Conservation (phyloP, 2,329 filamentous ascomycete genomes). For the Cladosporium sp. region DNA sequence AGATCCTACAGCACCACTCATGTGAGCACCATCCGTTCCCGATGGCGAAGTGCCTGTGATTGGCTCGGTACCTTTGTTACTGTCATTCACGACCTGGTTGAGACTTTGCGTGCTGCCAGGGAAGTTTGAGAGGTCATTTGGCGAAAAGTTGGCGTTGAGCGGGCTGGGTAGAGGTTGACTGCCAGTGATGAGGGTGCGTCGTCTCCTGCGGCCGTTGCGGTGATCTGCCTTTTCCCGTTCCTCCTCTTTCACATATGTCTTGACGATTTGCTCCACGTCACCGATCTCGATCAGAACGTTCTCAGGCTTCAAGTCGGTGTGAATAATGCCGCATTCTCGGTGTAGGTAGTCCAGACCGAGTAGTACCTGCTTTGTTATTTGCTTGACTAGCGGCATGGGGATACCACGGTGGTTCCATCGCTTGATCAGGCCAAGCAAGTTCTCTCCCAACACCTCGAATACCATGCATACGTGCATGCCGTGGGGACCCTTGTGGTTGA, state of each 20-base stretch:
- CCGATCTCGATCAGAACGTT: conserved; percentile 99
- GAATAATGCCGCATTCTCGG: conserved; percentile 97
- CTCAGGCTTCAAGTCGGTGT: conserved; percentile 95
- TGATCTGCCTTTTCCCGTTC: conserved; percentile 69
- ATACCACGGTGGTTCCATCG: conserved; percentile 98
- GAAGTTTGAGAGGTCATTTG: conserved; percentile 66
- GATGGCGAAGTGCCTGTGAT: conserved; percentile 35
- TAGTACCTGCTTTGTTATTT: conserved; percentile 97
- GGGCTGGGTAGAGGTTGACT: conserved; percentile 95
- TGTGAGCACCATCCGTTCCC: conserved; percentile 47
- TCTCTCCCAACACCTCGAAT: conserved; percentile 95
- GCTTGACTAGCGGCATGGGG: conserved; percentile 93
- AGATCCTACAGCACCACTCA: conserved; percentile 56
- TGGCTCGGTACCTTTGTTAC: conserved; percentile 59
- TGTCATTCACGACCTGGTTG: conserved; percentile 77
- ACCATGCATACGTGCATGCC: conserved; percentile 99
- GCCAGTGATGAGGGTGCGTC: conserved; percentile 92
- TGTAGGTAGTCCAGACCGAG: conserved; percentile 95
- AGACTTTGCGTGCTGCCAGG: conserved; percentile 68
- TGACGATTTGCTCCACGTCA: conserved; percentile 97
- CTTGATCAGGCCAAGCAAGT: conserved; percentile 92
- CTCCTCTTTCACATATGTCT: conserved; percentile 88
- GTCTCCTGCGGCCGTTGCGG: conserved; percentile 82
- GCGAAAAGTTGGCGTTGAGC: conserved; percentile 86
- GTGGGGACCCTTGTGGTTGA: conserved; percentile 96